Conservation (phyloP, 2,329 filamentous ascomycete species). For the Fusarium chaquense region DNA sequence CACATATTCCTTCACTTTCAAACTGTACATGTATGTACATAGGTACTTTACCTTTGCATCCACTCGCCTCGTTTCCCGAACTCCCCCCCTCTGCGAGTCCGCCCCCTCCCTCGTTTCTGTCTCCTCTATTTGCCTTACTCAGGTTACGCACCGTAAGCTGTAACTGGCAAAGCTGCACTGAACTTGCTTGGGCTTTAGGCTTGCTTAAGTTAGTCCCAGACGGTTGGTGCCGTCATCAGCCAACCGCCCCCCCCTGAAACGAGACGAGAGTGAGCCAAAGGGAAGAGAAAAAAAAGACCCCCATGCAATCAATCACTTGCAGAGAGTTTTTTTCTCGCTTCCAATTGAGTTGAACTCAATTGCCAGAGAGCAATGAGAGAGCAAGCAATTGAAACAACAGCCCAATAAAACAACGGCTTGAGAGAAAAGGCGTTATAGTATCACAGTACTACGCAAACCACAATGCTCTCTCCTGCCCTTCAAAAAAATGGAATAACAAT, state of each 20-base stretch:
- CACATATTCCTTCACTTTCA: constrained; percentile 7
- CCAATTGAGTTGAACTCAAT: constrained; percentile 11
- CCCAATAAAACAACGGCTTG: constrained; percentile 7
- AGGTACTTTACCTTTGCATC: constrained; percentile 9
- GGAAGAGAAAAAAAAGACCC: neutral
- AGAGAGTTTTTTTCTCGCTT: neutral
- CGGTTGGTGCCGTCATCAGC: constrained; percentile 37
- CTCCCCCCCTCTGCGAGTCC: neutral
- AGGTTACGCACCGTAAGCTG: constrained; percentile 7
- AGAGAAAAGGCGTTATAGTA: neutral
- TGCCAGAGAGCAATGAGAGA: neutral
- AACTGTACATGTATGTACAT: constrained; percentile 16
- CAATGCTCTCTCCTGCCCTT: neutral
- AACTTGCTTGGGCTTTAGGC: constrained; percentile 12
- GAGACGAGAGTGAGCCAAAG: neutral
- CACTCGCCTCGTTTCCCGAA: constrained; percentile 23
- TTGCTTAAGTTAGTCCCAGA: constrained; percentile 20
- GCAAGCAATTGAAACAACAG: neutral
- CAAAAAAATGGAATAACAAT: neutral
- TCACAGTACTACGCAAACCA: neutral
- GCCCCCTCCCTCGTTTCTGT: neutral
- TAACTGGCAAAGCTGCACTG: constrained; percentile 17
- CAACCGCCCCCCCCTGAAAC: constrained; percentile 5
- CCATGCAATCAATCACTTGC: neutral
- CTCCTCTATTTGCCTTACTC: constrained; percentile 26